Conservation (phyloP, 495 filamentous ascomycete species). For the Cercophora sp. region DNA sequence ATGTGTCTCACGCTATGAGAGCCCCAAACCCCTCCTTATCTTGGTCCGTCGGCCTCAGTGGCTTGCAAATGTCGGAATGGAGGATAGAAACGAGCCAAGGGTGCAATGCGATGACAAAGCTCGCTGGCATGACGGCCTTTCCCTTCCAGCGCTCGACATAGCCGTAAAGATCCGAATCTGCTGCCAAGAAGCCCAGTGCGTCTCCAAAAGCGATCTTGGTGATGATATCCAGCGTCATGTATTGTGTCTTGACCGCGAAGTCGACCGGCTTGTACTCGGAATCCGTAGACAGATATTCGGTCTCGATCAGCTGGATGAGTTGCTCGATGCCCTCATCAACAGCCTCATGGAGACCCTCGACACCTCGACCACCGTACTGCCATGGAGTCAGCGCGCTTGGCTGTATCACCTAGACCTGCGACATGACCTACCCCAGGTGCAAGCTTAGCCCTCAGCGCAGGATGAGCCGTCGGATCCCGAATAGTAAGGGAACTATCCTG, state of each 20-base stretch:
- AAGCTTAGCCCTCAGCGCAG: background rate
- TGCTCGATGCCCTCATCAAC: slow-evolving; percentile 38
- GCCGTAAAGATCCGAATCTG: slow-evolving; percentile 28
- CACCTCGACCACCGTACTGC: slow-evolving; percentile 23
- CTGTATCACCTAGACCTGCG: too few species aligned
- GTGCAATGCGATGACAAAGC: slow-evolving; percentile 1
- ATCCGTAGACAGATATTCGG: slow-evolving; percentile 41
- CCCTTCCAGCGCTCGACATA: slow-evolving; percentile 27
- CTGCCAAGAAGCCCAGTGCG: slow-evolving; percentile 32
- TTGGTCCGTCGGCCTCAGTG: background rate
- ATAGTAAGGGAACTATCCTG: slow-evolving; percentile 1
- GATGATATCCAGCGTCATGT: slow-evolving; percentile 43
- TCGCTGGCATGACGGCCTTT: slow-evolving; percentile 3
- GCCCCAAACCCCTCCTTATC: too few species aligned
- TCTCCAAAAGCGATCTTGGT: slow-evolving; percentile 32
- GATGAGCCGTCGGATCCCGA: background rate
- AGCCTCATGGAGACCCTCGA: slow-evolving; percentile 32
- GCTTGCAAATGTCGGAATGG: too few species aligned
- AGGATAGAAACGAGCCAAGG: background rate
- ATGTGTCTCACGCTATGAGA: too few species aligned
- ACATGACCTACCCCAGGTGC: too few species aligned
- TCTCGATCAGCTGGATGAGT: slow-evolving; percentile 40
- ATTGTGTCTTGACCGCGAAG: slow-evolving; percentile 36
- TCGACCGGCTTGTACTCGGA: slow-evolving; percentile 36
- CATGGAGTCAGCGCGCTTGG: too few species aligned